Percentiles rank a stretch among this genome's conserved stretches.
phyloP scores from a whole-genome alignment of 2,329 filamentous ascomycete genomes.

The Xylariaceae sp. region DNA sequence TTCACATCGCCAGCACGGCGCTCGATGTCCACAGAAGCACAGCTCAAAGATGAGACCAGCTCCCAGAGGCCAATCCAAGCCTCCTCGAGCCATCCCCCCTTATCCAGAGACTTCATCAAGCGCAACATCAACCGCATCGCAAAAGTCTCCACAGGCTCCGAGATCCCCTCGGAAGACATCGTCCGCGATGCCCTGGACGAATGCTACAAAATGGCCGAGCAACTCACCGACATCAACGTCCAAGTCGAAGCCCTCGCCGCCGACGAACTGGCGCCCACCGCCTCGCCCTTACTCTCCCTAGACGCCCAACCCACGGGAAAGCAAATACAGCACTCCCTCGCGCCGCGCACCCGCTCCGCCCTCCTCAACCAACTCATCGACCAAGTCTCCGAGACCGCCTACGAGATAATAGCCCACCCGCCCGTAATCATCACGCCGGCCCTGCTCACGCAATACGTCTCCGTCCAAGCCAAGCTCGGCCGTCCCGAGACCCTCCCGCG shows the following conservation, averaged over 20 bases:
- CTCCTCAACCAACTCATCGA: conserved; percentile 42
- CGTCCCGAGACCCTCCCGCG: conserved; percentile 72
- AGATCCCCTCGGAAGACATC: conserved; percentile 29
- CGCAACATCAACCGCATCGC: conserved; percentile 22
- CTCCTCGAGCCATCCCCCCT: conserved; percentile 1
- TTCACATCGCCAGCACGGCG: not conserved
- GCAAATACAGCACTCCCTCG: conserved; percentile 11
- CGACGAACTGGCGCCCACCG: conserved; percentile 34
- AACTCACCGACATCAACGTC: conserved; percentile 28
- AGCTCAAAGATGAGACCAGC: not conserved
- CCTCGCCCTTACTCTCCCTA: conserved; percentile 34
- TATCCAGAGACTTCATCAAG: conserved; percentile 27
- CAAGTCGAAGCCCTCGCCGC: conserved; percentile 30
- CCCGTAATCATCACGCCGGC: conserved; percentile 74
- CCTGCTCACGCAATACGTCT: conserved; percentile 69
- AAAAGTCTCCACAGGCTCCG: conserved; percentile 23
- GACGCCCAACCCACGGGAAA: conserved; percentile 17
- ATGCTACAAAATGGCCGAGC: conserved; percentile 29
- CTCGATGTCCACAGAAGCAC: not conserved
- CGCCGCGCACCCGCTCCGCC: conserved; percentile 19
- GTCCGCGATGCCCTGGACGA: conserved; percentile 28
- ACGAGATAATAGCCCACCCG: conserved; percentile 65
- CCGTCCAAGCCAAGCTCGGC: conserved; percentile 67
- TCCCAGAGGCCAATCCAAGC: not conserved
- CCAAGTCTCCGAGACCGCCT: conserved; percentile 56